Conservation (phyloP, 495 filamentous ascomycete genomes). For the Penicillium psychrofluorescens region DNA sequence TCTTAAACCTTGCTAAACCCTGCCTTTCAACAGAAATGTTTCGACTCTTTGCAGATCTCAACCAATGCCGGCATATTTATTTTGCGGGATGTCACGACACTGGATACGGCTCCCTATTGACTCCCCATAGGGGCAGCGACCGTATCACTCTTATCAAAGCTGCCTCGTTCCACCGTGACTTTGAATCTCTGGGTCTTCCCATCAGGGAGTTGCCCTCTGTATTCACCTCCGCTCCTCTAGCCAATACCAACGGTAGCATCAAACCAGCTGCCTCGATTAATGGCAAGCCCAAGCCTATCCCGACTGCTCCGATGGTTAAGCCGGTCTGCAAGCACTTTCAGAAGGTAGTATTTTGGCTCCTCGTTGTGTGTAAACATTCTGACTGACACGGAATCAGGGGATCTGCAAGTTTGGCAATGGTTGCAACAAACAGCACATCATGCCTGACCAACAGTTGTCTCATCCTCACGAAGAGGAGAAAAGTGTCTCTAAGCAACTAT, state of each 20-base stretch:
- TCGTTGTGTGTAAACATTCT: neutral
- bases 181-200: constrained; percentile 25
- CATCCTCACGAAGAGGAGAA: constrained; percentile 7
- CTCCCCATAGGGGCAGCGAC: constrained; percentile 39
- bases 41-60: constrained; percentile 47
- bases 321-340: constrained; percentile 32
- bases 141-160: constrained; percentile 49
- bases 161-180: constrained; percentile 30
- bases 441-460: constrained; percentile 20
- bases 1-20: neutral
- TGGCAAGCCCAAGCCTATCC: neutral
- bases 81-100: constrained; percentile 58
- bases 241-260: constrained; percentile 5
- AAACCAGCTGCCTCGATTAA: constrained; percentile 2
- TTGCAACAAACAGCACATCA: constrained; percentile 32
- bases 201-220: constrained; percentile 37
- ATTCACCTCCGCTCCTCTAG: constrained; percentile 30
- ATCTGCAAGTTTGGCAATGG: constrained; percentile 31
- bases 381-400: constrained; percentile 16
- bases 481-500: constrained; percentile 9
- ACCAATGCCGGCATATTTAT: constrained; percentile 61
- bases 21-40: constrained; percentile 39
- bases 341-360: constrained; percentile 17
- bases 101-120: constrained; percentile 49
- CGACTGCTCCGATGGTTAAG: constrained; percentile 6